A percentile compares a stretch with the other conserved stretches of the same genome.
These are phyloP conservation scores for Gossypium mustelinum DNA, from an alignment of 345 rosid species.

Conservation along the genomic window DNA sequence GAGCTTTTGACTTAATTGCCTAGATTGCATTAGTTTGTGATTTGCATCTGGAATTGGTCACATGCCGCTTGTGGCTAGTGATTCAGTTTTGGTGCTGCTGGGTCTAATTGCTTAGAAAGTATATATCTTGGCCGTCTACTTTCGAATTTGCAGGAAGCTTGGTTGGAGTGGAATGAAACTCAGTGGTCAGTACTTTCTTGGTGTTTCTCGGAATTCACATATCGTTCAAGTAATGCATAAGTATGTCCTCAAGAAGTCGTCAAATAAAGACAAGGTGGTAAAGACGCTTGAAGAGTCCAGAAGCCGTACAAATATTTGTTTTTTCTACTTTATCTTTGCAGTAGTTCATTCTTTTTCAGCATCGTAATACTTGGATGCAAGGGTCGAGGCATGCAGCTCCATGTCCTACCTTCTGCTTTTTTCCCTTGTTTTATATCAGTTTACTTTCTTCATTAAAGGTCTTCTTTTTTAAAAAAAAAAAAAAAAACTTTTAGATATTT, in stretches of 20 bases:
- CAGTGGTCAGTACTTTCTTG: background rate
- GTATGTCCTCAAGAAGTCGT: background rate
- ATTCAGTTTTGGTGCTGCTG: background rate
- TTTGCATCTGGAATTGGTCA: background rate
- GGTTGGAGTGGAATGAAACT: slow-evolving; percentile 11
- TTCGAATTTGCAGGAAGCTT: slow-evolving; percentile 21
- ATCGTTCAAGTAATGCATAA: slow-evolving; percentile 12
- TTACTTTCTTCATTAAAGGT: background rate
- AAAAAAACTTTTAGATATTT: background rate
- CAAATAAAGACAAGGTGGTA: slow-evolving; percentile 23
- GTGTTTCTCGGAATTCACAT: background rate
- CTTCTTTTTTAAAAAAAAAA: too few relatives aligned
- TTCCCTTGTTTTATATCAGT: background rate
- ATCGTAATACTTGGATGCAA: background rate
- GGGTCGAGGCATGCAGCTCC: slow-evolving; percentile 8
- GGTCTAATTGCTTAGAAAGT: background rate
- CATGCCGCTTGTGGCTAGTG: background rate
- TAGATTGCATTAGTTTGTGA: background rate
- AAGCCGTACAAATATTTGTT: slow-evolving; percentile 9
- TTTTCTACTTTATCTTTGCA: background rate
- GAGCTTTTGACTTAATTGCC: background rate
- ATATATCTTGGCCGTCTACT: background rate
- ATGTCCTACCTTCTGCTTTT: background rate
- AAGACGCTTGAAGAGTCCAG: slow-evolving; percentile 14
- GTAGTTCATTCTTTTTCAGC: slow-evolving; percentile 6